phyloP scores from a whole-genome alignment of 768 basidiomycete genomes.

The Mycena alexandri region DNA sequence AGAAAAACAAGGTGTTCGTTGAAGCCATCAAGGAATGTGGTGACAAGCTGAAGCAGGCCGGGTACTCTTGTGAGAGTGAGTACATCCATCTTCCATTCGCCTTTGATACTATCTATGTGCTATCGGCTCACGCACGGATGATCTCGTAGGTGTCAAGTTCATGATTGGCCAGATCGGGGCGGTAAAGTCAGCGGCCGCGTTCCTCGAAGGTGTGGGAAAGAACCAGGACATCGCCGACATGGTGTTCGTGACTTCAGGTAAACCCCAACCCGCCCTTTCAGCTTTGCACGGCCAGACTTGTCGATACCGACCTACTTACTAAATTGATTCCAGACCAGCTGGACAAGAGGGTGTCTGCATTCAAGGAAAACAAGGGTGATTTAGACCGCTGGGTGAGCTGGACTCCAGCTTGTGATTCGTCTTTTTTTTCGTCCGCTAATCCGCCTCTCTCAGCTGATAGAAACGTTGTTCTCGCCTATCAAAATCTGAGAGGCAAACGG shows the following conservation, averaged over 20 bases:
- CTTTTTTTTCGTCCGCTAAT: slow-evolving; percentile 18
- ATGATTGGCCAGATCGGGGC: slow-evolving; percentile 29
- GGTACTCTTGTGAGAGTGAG: slow-evolving; percentile 33
- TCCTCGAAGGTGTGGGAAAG: slow-evolving; percentile 25
- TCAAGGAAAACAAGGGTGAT: slow-evolving; percentile 28
- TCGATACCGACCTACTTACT: slow-evolving; percentile 15
- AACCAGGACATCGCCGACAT: slow-evolving; percentile 24
- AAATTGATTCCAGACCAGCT: slow-evolving; percentile 22
- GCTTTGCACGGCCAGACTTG: too few species aligned
- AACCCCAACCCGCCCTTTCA: slow-evolving; percentile 11
- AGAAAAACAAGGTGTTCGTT: slow-evolving; percentile 24
- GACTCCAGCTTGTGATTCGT: slow-evolving; percentile 8
- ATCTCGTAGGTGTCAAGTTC: slow-evolving; percentile 30
- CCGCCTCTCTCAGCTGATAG: slow-evolving; percentile 20
- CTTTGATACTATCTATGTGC: slow-evolving; percentile 9
- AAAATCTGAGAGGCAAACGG: slow-evolving; percentile 20
- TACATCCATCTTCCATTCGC: slow-evolving; percentile 1
- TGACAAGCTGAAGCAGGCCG: slow-evolving; percentile 25
- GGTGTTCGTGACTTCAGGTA: slow-evolving; percentile 32
- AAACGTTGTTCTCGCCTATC: slow-evolving; percentile 30
- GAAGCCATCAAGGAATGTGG: slow-evolving; percentile 38
- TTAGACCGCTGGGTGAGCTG: slow-evolving; percentile 31
- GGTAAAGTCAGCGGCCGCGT: slow-evolving; percentile 24
- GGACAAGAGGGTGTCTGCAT: slow-evolving; percentile 17
- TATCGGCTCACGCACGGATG: slow-evolving; percentile 5